Evolutionary conservation across 495 filamentous ascomycete genomes (phyloP).

Genomic region (Aspergillus kassunensis): DNA sequence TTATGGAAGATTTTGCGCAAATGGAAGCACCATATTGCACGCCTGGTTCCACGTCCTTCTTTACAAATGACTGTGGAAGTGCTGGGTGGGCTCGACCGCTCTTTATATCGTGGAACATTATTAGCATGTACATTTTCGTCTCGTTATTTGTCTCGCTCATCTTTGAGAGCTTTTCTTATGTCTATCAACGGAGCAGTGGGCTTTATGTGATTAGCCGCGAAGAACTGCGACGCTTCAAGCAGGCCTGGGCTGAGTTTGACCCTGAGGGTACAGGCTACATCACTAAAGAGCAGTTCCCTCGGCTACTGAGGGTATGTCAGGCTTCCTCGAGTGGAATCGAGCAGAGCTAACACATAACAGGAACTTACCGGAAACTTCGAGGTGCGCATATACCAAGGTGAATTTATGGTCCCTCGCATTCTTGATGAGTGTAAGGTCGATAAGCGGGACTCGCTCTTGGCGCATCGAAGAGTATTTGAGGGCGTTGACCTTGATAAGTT

Average conservation of each 20-base stretch:
- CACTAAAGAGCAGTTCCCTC: constrained; percentile 84
- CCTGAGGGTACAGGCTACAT: constrained; percentile 89
- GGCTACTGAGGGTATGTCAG: constrained; percentile 68
- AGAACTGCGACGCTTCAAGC: constrained; percentile 94
- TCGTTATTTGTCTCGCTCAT: constrained; percentile 98
- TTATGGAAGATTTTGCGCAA: constrained; percentile 94
- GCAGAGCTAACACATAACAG: constrained; percentile 22
- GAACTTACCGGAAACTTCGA: constrained; percentile 92
- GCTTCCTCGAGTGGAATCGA: not conserved
- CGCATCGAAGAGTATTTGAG: constrained; percentile 50
- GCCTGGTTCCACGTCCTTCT: constrained; percentile 51
- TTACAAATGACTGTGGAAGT: constrained; percentile 90
- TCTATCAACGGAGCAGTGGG: constrained; percentile 88
- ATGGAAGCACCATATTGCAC: constrained; percentile 76
- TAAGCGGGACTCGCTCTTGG: constrained; percentile 37
- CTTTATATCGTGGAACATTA: constrained; percentile 96
- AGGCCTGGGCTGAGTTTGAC: constrained; percentile 95
- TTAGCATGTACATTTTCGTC: constrained; percentile 99
- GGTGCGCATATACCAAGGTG: constrained; percentile 93
- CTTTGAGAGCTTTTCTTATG: constrained; percentile 98
- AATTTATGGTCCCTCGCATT: constrained; percentile 78
- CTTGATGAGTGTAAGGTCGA: constrained; percentile 73
- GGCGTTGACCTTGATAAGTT: constrained; percentile 77
- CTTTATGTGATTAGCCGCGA: constrained; percentile 78
- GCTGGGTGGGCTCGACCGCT: constrained; percentile 77